Evolutionary conservation across 1,139 yeast species (phyloP), one percentile per base, ranked within the genome.

Genomic region (Candida buenavistaensis): DNA sequence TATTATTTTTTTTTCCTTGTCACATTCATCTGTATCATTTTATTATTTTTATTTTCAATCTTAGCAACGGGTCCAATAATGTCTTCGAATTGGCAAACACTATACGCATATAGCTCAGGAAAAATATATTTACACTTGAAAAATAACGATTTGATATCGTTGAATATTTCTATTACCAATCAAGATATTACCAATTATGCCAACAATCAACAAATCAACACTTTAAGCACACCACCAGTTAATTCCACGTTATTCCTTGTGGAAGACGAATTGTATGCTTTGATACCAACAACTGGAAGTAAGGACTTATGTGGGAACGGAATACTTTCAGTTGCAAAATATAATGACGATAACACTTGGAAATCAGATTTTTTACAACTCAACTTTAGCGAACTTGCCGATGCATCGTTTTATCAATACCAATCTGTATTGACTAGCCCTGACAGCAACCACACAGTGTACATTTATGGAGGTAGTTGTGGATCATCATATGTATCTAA

Each of bases 401-500:
- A 68, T 41, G 46, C 50, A 1, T 53, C 62, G 1, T 67, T 46
- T 40, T 68, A 67, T 40, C 46, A 48, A 16, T 43, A 48, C 22
- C 48, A 72, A 5, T 57, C 65, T 2, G 55, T 64, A 30, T 47
- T 70, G 25, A 51, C 66, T 1, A 48, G 57, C 1, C 58, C 64
- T 4, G 40, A 38, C 14, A 43, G 48, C 14, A 47, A 54, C 16
- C 45, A 53, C 13, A 55, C 60, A 5, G 33, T 62, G 2, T 70
- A 64, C 40, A 47, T 70, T 2, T 70, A 69, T 40, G 76, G 76
- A 3, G 76, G 76, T 0, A 28, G 38, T 6, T 57, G 69, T 30
- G 43, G 37, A 3, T 23, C 38, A 1, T 37, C 40, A 1, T 26
- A 32, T 1, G 54, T 58, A 1, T 43, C 66, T 2, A 50, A 48